Percentiles rank a stretch among this genome's conserved stretches.
Evolutionary conservation across 345 rosid species (phyloP).

Genomic region (Schrenkiella parvula): DNA sequence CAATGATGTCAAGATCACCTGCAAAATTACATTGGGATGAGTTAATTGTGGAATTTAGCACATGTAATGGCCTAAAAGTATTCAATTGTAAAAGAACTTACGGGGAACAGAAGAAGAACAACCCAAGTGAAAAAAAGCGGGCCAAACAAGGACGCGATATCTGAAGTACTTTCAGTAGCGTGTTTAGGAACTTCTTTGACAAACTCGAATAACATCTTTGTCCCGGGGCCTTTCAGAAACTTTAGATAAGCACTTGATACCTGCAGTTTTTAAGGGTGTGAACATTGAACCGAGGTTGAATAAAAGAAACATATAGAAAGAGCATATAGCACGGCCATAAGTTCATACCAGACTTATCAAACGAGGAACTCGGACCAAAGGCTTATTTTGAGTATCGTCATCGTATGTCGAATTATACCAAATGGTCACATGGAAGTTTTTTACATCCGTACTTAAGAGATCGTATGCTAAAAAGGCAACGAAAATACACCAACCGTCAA

Average conservation of each 20-base stretch:
- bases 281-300: neutral
- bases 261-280: conserved; percentile 21
- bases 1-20: conserved; percentile 72
- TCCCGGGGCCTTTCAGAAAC: conserved; percentile 35
- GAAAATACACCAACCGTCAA: conserved; percentile 13
- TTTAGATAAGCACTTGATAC: conserved; percentile 33
- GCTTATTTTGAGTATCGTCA: neutral
- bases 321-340: neutral
- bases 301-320: conserved; percentile 37
- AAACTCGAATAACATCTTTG: conserved; percentile 32
- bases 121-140: conserved; percentile 66
- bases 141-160: conserved; percentile 42
- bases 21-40: conserved; percentile 36
- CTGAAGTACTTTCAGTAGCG: neutral
- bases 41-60: neutral
- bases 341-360: conserved; percentile 30
- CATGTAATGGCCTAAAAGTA: neutral
- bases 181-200: conserved; percentile 34
- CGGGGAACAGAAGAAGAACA: conserved; percentile 95
- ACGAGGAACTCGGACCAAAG: conserved; percentile 31
- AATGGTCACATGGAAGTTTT: conserved; percentile 19
- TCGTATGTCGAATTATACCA: conserved; percentile 17
- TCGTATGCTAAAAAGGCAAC: conserved; percentile 43
- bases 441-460: conserved; percentile 19
- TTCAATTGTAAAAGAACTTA: conserved; percentile 37